Evolutionary conservation across 2,329 filamentous ascomycete genomes (phyloP).

Genomic region (Talaromyces sp.): DNA sequence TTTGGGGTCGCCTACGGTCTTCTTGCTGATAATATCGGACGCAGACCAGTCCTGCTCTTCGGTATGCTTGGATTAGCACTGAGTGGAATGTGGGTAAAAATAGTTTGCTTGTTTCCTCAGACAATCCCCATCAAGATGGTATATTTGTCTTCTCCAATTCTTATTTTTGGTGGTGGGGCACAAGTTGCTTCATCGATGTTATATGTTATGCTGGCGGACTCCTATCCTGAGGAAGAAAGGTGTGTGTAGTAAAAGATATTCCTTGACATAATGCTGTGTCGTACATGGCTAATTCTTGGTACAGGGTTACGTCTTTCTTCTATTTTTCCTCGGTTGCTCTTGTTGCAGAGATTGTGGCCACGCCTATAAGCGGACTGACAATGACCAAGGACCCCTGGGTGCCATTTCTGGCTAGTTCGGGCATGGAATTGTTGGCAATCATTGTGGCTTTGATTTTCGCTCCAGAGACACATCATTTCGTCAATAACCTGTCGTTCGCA

Average conservation of each 20-base stretch:
- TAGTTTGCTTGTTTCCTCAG: conserved; percentile 19
- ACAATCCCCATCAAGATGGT: conserved; percentile 21
- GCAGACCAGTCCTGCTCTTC: conserved; percentile 22
- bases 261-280: neutral
- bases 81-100: conserved; percentile 20
- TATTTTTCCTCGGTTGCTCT: conserved; percentile 15
- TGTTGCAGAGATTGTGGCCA: conserved; percentile 22
- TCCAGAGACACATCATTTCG: neutral
- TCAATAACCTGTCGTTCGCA: neutral
- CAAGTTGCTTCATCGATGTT: conserved; percentile 17
- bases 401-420: conserved; percentile 12
- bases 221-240: conserved; percentile 25
- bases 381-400: conserved; percentile 21
- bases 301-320: conserved; percentile 5
- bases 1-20: conserved; percentile 25
- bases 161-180: conserved; percentile 23
- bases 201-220: conserved; percentile 23
- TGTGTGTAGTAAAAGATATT: neutral
- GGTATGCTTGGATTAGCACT: conserved; percentile 20
- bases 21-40: conserved; percentile 24
- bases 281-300: neutral
- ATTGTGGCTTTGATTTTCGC: conserved; percentile 2
- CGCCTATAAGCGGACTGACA: conserved; percentile 24
- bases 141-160: conserved; percentile 20
- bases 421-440: conserved; percentile 4